Conservation (phyloP, 306 rosid species). For the Vicia faba region DNA sequence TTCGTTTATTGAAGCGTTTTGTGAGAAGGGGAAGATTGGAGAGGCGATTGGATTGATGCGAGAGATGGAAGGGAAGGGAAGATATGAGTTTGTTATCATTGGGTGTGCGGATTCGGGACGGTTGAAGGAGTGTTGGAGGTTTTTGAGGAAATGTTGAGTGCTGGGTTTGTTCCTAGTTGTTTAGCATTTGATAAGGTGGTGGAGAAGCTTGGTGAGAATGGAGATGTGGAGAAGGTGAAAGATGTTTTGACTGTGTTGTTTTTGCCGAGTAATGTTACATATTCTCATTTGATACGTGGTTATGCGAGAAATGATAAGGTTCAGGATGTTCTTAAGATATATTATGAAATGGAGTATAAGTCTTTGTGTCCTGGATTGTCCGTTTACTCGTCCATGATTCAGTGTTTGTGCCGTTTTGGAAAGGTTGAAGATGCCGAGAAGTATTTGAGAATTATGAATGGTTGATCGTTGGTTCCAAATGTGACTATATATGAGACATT, state of each 20-base stretch:
- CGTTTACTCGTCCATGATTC: conserved; percentile 49
- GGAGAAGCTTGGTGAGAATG: conserved; percentile 55
- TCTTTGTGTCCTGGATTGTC: conserved; percentile 56
- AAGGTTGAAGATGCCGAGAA: conserved; percentile 71
- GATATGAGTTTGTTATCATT: conserved; percentile 58
- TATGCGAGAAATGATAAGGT: conserved; percentile 48
- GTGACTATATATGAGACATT: conserved; percentile 44
- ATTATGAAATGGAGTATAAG: conserved; percentile 70
- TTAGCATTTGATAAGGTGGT: conserved; percentile 60
- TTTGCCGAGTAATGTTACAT: conserved; percentile 58
- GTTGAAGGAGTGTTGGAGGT: conserved; percentile 49
- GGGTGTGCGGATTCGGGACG: conserved; percentile 55
- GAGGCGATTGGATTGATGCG: conserved; percentile 55
- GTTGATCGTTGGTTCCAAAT: conserved; percentile 48
- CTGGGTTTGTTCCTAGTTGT: conserved; percentile 66
- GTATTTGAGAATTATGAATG: conserved; percentile 59
- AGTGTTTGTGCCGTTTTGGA: conserved; percentile 54
- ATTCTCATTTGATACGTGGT: conserved; percentile 56
- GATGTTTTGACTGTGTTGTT: conserved; percentile 53
- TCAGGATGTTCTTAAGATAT: conserved; percentile 65
- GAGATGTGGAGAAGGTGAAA: conserved; percentile 56
- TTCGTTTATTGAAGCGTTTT: conserved; percentile 60
- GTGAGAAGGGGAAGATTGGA: conserved; percentile 57
- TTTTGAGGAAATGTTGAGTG: conserved; percentile 60
- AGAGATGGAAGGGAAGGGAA: conserved; percentile 63